Evolutionary conservation across 2,329 filamentous ascomycete species (phyloP), one percentile per base, ranked within the genome.

Genomic region (Blastomyces gilchristii): DNA sequence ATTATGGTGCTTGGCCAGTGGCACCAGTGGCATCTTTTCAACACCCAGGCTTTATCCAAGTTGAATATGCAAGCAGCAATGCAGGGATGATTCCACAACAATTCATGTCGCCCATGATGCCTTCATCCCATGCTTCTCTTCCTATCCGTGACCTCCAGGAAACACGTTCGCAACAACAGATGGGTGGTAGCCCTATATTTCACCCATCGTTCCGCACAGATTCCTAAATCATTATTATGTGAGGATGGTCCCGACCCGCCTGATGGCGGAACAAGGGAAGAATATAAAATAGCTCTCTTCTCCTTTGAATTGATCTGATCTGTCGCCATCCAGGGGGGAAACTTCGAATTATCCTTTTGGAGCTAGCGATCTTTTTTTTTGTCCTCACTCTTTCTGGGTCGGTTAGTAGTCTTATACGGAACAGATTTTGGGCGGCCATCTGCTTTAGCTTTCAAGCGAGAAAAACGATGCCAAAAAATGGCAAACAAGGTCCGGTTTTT

Each of bases 41-140:
- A n/a, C 71, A 70, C 28, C 69, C 70, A 39, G 65, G 75, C 50
- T 76, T 73, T 68, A 67, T 67, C 22, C 65, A 73, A 0, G 67
- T 74, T 7, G 72, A 73, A 12, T 76, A 73, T 63, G 64, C 62
- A 9, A 47, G 67, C 2, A 52, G 66, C 7, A 22, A 65, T 39
- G 65, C 61, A 25, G 72, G 72, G 54, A 59, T 69, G 5, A 61
- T 75, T 22, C 50, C 68, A 18, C 71, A 69, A 43, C 62, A 70
- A 4, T 57, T 66, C 18, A 70, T 75, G 67, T 65, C 67, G 45
- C 75, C 65, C 8, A 70, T 73, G 62, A 62, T 67, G n/a, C 54
- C 68, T 34, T 61, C 68, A 31, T 56, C 69, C 12, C 70, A 71
- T n/a, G 70, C 71, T 47, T 49, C 25, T 12, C 59, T 58, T 58